Evolutionary conservation across 176 grass and related monocot genomes (phyloP), one percentile per base, ranked within the genome.

Genomic region (Avena sativa): DNA sequence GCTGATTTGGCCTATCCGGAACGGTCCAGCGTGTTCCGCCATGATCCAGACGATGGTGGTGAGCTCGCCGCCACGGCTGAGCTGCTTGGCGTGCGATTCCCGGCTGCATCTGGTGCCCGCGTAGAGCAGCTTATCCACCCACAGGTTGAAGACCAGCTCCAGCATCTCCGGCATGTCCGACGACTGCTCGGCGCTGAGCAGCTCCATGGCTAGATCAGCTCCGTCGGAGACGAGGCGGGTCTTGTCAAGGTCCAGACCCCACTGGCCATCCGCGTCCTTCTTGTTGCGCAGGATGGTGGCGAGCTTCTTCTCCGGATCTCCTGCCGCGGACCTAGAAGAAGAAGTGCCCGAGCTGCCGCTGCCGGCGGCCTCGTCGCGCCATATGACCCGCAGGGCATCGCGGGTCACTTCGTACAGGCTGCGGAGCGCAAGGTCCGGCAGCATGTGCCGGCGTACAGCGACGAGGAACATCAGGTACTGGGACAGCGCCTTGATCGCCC

Each of bases 51-150:
- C 66, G 32, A 83, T 25, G 81, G 81, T 72, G 1, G 51, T 83
- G 50, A 83, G 81, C 81, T 83, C 81, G n/a, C 81, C 50, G 2
- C 81, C 81, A 44, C 50, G 50, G 66, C 81, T 83, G 81, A 83
- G 81, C 81, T 72, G 81, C 51, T 9, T 83, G 20, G 81, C 81
- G 5, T 83, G 81, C 7, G 81, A 83, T 6, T 72, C 81, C 50
- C 80, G 32, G 8, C 32, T 83, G 51, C 66, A 83, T 11, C 8
- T 7, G 12, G 13, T 44, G 32, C 32, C 32, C 50, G 51, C 66
- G 7, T 71, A 71, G 0, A 83, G 12, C 30, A 83, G 66, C 30
- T 68, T 66, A 0, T 67, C 60, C 47, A 85, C 83, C 83, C 73
- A 85, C 30, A 56, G 60, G 0, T 68, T 4, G 4, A 78, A 78